These are phyloP conservation scores for Metschnikowia anglica DNA, from an alignment of 805 yeast species.

Conservation along the genomic window DNA sequence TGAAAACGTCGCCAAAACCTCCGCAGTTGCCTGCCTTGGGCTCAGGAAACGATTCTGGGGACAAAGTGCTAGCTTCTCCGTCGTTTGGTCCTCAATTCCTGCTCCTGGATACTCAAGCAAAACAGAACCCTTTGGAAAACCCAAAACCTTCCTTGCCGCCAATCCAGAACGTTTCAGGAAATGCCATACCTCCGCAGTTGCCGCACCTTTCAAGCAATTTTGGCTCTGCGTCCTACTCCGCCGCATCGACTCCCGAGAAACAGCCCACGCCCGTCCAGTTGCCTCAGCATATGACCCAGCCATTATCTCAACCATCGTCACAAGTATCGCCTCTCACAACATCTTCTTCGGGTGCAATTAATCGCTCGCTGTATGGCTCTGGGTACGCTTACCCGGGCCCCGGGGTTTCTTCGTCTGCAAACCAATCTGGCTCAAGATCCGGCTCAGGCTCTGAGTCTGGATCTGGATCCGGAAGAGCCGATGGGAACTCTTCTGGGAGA, in stretches of 20 bases:
- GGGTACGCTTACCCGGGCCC: slow-evolving; percentile 1
- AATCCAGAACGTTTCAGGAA: slow-evolving; percentile 23
- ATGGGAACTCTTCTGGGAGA: not conserved
- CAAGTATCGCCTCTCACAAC: not conserved
- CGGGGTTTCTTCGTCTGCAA: not conserved
- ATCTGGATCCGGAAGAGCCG: not conserved
- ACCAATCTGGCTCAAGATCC: not conserved
- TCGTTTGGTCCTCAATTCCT: slow-evolving; percentile 48
- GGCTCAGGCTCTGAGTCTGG: not conserved
- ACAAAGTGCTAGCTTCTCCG: slow-evolving; percentile 37
- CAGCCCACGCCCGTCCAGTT: slow-evolving; percentile 3
- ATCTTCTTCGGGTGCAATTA: not conserved
- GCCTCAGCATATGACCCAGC: not conserved
- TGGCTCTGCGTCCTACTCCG: slow-evolving; percentile 7
- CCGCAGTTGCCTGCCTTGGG: slow-evolving; percentile 38
- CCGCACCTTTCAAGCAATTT: slow-evolving; percentile 25
- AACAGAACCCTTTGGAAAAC: slow-evolving; percentile 12
- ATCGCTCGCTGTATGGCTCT: slow-evolving; percentile 5
- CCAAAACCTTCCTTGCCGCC: slow-evolving; percentile 21
- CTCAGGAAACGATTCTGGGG: slow-evolving; percentile 5
- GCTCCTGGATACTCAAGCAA: slow-evolving; percentile 17
- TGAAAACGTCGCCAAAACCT: slow-evolving; percentile 25
- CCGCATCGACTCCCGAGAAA: slow-evolving; percentile 10
- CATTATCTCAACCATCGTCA: not conserved
- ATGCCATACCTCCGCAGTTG: slow-evolving; percentile 16